Evolutionary conservation across 768 basidiomycete genomes (phyloP), one percentile per base, ranked within the genome.

Genomic region (Tremella fuciformis): DNA sequence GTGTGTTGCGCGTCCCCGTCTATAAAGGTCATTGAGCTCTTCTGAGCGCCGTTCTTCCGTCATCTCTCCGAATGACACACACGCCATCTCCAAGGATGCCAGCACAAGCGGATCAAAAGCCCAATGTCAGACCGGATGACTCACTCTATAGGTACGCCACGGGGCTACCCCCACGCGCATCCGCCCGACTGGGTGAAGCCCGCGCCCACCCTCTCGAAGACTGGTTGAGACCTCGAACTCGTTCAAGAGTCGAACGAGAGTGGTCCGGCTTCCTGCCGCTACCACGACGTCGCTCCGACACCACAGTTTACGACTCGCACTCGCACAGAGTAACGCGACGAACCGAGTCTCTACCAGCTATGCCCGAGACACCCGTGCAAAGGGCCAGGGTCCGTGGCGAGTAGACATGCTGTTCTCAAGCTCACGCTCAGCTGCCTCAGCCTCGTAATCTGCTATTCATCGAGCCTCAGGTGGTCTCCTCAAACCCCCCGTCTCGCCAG

Each of bases 381-480:
- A 55, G 54, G 50, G 49, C 59, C 34, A 64, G 37, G 29, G 65
- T 64, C 38, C 44, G 59, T 57, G 16, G 53, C 46, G 19, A 42
- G 26, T 19, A 4, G 11, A 34, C 4, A 34, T 4, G 11, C 29
- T 13, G 44, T 13, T 7, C n/a, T 34, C 40, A 60, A 48, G 34
- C 15, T 16, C 55, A 34, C 37, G 46, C 6, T 1, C 55, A 74
- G 70, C 65, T 78, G 13, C 75, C 70, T 13, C 62, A 70, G 50
- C 70, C 71, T 51, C 69, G 73, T 50, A 75, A 76, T 25, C 67
- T 77, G 29, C 68, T 76, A 38, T 78, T 72, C 67, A 73, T 76
- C 58, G 75, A 76, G 18, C 70, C 68, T 24, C 67, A 74, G 21
- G 70, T 76, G 41, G 65, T 67, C 25, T 39, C 62, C 3, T 66